Percentiles rank a stretch among this genome's conserved stretches.
These are phyloP conservation scores for Podospora appendiculata DNA, from an alignment of 495 filamentous ascomycete species.

Conservation along the genomic window DNA sequence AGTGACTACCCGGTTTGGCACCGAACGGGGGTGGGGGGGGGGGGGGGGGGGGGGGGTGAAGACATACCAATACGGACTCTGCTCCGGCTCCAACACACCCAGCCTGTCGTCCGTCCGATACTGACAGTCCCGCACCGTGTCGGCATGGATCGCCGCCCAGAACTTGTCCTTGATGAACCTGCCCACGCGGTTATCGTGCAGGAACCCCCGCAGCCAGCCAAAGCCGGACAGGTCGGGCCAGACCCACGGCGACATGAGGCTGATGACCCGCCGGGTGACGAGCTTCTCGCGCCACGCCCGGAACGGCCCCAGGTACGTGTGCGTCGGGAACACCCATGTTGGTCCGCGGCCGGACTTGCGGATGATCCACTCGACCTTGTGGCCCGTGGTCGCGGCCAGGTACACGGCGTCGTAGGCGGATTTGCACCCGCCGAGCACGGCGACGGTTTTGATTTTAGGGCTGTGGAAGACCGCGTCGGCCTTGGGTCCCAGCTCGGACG, in stretches of 20 bases:
- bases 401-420: slow-evolving; percentile 70
- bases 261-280: slow-evolving; percentile 39
- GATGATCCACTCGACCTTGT: slow-evolving; percentile 65
- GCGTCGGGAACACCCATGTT: slow-evolving; percentile 49
- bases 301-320: slow-evolving; percentile 18
- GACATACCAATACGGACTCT: slow-evolving; percentile 52
- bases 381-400: slow-evolving; percentile 49
- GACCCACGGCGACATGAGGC: slow-evolving; percentile 18
- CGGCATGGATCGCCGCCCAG: slow-evolving; percentile 48
- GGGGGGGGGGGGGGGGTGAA: background rate
- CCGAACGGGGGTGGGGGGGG: slow-evolving; percentile 9
- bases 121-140: slow-evolving; percentile 44
- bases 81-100: slow-evolving; percentile 47
- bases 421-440: slow-evolving; percentile 62
- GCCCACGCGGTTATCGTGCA: slow-evolving; percentile 52
- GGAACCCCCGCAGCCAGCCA: slow-evolving; percentile 10
- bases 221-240: slow-evolving; percentile 16
- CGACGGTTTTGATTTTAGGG: slow-evolving; percentile 24
- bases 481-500: slow-evolving; percentile 38
- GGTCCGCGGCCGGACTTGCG: slow-evolving; percentile 64
- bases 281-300: slow-evolving; percentile 32
- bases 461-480: slow-evolving; percentile 12
- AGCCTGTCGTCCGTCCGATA: slow-evolving; percentile 46
- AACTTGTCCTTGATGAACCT: slow-evolving; percentile 53
- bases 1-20: background rate